Conservation (phyloP, 768 basidiomycete species). For the Lanmaoa pseudosensibilis region DNA sequence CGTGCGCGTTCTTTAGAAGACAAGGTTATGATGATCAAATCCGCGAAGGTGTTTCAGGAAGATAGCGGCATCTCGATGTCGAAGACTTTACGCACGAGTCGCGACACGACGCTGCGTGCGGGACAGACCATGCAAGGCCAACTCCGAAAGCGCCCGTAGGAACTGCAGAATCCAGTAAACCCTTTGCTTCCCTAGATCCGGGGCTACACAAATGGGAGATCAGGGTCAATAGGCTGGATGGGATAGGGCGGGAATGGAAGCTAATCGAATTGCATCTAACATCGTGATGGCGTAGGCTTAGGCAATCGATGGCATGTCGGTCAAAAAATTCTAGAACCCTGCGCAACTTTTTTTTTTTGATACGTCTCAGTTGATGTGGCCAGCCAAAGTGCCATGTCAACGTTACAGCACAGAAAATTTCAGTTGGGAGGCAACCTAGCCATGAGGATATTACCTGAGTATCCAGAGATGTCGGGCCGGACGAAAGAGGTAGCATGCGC, state of each 20-base stretch:
- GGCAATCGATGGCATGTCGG: not conserved
- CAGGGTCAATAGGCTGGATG: not conserved
- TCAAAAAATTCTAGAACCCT: not conserved
- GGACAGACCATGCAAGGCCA: not conserved
- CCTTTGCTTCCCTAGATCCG: not conserved
- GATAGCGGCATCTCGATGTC: not conserved
- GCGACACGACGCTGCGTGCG: not conserved
- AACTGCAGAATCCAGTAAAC: not conserved
- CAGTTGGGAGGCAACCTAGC: not conserved
- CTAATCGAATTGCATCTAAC: not conserved
- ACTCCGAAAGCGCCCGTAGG: not conserved
- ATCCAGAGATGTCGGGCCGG: not conserved
- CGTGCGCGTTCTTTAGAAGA: not conserved
- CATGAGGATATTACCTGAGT: not conserved
- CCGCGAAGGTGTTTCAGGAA: constrained; percentile 6
- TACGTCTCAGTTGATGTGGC: not conserved
- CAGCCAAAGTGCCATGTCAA: not conserved
- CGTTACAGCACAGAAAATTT: not conserved
- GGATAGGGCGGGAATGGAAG: not conserved
- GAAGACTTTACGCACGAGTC: not conserved
- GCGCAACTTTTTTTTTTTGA: not conserved
- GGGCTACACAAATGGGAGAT: not conserved
- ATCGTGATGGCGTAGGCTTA: not conserved
- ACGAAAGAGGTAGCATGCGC: not conserved
- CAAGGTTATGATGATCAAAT: not conserved